Evolutionary conservation across 768 basidiomycete genomes (phyloP).

Genomic region (Phlegmacium glaucopus): DNA sequence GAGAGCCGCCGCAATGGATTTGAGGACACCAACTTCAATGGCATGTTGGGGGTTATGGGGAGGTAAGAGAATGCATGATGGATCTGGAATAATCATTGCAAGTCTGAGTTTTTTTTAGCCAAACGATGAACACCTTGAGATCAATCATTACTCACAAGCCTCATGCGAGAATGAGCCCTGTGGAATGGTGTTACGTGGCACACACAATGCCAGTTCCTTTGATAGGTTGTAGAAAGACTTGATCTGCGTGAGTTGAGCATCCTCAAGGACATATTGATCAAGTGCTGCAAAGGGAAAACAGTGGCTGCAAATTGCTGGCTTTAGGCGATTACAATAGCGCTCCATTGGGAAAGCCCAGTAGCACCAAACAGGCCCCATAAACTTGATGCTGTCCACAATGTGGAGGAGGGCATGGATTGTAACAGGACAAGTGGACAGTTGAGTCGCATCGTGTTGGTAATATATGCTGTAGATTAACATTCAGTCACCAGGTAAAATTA

Average conservation of each 20-base stretch:
- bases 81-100: constrained; percentile 22
- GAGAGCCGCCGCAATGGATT: constrained; percentile 18
- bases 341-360: constrained; percentile 40
- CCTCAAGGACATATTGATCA: constrained; percentile 21
- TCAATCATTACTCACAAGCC: constrained; percentile 10
- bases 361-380: constrained; percentile 33
- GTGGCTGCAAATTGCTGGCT: constrained; percentile 23
- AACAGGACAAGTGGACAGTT: constrained; percentile 25
- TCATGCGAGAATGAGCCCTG: constrained; percentile 1
- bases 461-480: constrained; percentile 21
- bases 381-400: constrained; percentile 19
- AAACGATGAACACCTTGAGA: not conserved
- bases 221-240: constrained; percentile 20
- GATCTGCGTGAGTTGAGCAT: constrained; percentile 31
- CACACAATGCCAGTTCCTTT: constrained; percentile 18
- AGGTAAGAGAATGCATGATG: constrained; percentile 23
- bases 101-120: not conserved
- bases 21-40: not conserved
- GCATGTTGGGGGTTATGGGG: constrained; percentile 7
- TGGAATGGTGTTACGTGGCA: not conserved
- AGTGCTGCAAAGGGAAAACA: constrained; percentile 29
- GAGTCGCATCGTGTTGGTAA: constrained; percentile 20
- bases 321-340: constrained; percentile 30
- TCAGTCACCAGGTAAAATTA: not conserved
- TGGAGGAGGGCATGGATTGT: constrained; percentile 28